Evolutionary conservation across 805 yeast genomes (phyloP), one percentile per base, ranked within the genome.

Genomic region (Lachancea sp.): DNA sequence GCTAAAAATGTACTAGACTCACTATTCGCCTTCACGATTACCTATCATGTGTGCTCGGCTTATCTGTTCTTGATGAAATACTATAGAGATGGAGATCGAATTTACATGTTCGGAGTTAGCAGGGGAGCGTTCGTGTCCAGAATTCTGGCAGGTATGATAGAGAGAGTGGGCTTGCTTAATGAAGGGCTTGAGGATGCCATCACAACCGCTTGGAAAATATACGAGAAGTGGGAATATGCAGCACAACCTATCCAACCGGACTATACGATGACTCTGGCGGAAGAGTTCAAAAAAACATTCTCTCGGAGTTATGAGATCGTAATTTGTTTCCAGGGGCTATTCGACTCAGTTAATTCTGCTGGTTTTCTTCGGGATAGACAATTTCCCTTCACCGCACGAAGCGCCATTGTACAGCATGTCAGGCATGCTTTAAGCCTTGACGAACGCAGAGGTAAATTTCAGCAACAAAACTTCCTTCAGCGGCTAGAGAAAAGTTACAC

Each of bases 121-220:
- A 65, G 87, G 21, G 88, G 87, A 8, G 80, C 84, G 4, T 78
- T 78, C 51, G 68, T 76, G 4, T 84, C 83, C 0, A 65, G 85
- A 33, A 75, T 80, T 1, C 55, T 80, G 17, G 75, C 80, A 2
- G 83, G 83, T 1, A 75, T 80, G 83, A 61, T 80, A 12, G 81
- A 74, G 45, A 58, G 73, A 29, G 77, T 80, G n/a, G 87, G 86
- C 0, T 55, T 80, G 9, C 57, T 80, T 37, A 69, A 71, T 41
- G 54, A 50, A 12, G 85, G 85, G 0, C 58, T 75, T 22, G 81
- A 75, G 40, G 72, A 71, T 29, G 65, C 78, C 69, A 71, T 74
- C 1, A 60, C 65, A 19, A 70, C 77, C 35, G 86, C 85, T 0
- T 80, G 85, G 84, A 65, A 70, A 29, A 67, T 79, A 11, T 78